Evolutionary conservation across 208 protist species (phyloP).

Genomic region (Acanthamoeba sp.): DNA sequence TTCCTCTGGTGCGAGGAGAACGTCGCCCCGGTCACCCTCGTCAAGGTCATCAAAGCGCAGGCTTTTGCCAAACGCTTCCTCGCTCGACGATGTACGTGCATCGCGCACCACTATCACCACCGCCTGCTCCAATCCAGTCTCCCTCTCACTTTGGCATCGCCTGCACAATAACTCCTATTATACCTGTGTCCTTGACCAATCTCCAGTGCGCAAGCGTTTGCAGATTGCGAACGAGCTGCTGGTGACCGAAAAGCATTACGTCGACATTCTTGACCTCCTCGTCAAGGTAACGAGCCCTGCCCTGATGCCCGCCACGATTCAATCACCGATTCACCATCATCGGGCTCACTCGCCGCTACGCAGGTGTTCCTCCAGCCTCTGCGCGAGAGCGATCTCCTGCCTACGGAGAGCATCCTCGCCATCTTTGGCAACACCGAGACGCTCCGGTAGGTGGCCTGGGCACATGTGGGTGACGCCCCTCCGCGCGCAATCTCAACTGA

Average conservation of each 20-base stretch:
- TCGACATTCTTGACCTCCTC: constrained; percentile 2
- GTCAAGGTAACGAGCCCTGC: neutral
- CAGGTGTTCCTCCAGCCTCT: constrained; percentile 6
- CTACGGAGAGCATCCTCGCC: neutral
- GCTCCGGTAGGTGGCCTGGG: neutral
- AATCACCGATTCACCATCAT: too few relatives aligned
- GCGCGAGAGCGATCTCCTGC: neutral
- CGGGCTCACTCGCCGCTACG: too few relatives aligned
- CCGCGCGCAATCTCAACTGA: too few relatives aligned
- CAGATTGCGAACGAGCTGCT: constrained; percentile 39
- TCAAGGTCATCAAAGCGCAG: neutral
- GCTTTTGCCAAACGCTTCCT: neutral
- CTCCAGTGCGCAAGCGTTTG: constrained; percentile 24
- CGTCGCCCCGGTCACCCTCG: neutral
- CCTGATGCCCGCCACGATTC: neutral
- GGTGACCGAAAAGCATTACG: constrained; percentile 32
- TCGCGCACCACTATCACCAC: too few relatives aligned
- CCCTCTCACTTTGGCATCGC: neutral
- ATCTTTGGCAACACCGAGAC: constrained; percentile 60
- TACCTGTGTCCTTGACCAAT: neutral
- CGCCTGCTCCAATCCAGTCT: too few relatives aligned
- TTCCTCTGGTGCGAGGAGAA: constrained; percentile 28
- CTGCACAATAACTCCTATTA: too few relatives aligned
- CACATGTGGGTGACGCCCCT: too few relatives aligned
- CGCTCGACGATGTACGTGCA: constrained; percentile 4